Base-by-base conservation (phyloP, 768 basidiomycete species). In the Mycena capillaripes region DNA sequence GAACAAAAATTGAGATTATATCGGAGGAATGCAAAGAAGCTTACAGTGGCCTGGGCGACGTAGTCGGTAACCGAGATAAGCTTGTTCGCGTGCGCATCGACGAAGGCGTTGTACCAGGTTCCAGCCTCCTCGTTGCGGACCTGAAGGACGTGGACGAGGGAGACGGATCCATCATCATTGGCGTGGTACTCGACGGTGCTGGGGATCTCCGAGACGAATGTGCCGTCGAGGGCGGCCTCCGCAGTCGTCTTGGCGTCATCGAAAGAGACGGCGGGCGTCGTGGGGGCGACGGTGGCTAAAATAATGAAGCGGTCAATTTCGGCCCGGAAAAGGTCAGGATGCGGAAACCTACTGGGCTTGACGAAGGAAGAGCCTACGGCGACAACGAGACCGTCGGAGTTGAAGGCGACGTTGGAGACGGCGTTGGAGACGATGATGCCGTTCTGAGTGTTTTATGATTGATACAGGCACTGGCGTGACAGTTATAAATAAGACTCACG, bases 71-170 rank as follows among this genome's bases (percentile, higher is more conserved):
- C 80, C 21, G 82, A 78, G 25, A 86, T 78, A 42, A 88, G 76
- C 30, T 83, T 82, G 38, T 83, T 83, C 36, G 81, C 77, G 65
- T 83, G 82, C 23, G 84, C 86, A 62, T 88, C 87, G 65, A 88
- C 83, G 70, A 86, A 86, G 10, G 86, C 87, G 78, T 88, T 86
- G 75, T 82, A 84, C 86, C 86, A 88, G 34, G 83, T 81, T 55
- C 86, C 73, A 16, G 74, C 69, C 29, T 50, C 67, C 63, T 75
- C 66, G 64, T 76, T 76, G 57, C 68, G 73, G 57, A 78, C 60
- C 46, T 78, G 77, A 1, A 78, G 56, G 16, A 73, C 76, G 75
- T 84, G 81, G 21, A 82, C 78, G 25, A 85, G 81, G 36, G 69
- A 79, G 50, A 76, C 74, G 23, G 74, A 74, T 10, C 77, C 79